Conservation (phyloP, 768 basidiomycete species). For the Kwoniella bestiolae region DNA sequence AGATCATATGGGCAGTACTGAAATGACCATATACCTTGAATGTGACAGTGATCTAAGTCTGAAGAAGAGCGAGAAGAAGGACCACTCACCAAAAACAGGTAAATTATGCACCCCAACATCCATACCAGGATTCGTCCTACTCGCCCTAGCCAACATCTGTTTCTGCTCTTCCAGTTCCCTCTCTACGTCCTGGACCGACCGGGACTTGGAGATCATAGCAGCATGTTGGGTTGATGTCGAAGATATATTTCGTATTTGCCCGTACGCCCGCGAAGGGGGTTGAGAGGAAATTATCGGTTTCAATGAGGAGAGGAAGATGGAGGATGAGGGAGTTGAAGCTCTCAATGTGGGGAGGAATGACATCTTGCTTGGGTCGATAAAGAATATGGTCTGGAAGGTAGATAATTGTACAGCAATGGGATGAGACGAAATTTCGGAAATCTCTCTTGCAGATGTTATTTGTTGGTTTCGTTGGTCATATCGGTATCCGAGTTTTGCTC, state of each 20-base stretch:
- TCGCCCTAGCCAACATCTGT: conserved; percentile 18
- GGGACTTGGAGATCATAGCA: conserved; percentile 1
- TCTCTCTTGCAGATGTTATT: too few relatives aligned
- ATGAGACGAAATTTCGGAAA: too few relatives aligned
- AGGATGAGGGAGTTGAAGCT: conserved; percentile 14
- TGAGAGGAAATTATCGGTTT: background rate
- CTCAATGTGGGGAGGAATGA: conserved; percentile 18
- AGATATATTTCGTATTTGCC: background rate
- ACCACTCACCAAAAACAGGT: conserved; percentile 27
- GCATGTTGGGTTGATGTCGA: conserved; percentile 1
- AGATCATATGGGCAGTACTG: too few relatives aligned
- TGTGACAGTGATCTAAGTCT: too few relatives aligned
- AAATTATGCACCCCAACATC: conserved; percentile 15
- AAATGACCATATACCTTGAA: too few relatives aligned
- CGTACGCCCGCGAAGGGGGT: background rate
- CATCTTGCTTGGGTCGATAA: background rate
- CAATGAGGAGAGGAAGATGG: background rate
- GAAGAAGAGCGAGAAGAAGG: too few relatives aligned
- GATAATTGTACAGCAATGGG: background rate
- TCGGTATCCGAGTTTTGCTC: too few relatives aligned
- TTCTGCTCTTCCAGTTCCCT: conserved; percentile 25
- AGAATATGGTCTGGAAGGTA: background rate
- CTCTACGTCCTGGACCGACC: conserved; percentile 27
- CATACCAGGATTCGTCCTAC: conserved; percentile 25
- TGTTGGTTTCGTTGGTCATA: too few relatives aligned